Percentiles rank a stretch among this genome's conserved stretches.
Evolutionary conservation across 768 basidiomycete genomes (phyloP).

Genomic region (Tricholoma terreum): DNA sequence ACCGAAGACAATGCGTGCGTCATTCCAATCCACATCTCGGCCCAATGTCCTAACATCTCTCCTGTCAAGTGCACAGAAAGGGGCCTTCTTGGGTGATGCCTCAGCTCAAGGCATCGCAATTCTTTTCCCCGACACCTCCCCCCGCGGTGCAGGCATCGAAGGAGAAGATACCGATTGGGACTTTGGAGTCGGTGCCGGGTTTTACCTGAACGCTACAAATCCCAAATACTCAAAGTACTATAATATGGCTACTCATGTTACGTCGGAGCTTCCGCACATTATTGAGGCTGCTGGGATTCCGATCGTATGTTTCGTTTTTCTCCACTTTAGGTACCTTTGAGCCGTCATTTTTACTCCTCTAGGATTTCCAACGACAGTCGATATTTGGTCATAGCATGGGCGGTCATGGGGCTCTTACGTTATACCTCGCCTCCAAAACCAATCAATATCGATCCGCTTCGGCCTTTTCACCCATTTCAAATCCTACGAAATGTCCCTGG

Average conservation of each 20-base stretch:
- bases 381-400: slow-evolving; percentile 98
- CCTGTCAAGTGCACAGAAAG: slow-evolving; percentile 77
- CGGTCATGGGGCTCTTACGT: slow-evolving; percentile 89
- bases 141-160: slow-evolving; percentile 83
- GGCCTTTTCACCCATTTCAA: slow-evolving; percentile 84
- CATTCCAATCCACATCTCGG: not conserved
- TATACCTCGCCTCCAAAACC: slow-evolving; percentile 76
- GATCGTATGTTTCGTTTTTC: slow-evolving; percentile 49
- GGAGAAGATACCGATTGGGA: slow-evolving; percentile 86
- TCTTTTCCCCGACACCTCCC: slow-evolving; percentile 94
- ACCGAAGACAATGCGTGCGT: slow-evolving; percentile 90
- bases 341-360: not conserved
- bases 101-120: slow-evolving; percentile 84
- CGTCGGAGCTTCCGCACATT: slow-evolving; percentile 78
- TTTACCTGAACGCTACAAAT: slow-evolving; percentile 90
- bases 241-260: slow-evolving; percentile 86
- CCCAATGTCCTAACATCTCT: not conserved
- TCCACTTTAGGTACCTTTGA: not conserved
- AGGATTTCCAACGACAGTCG: slow-evolving; percentile 84
- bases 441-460: slow-evolving; percentile 83
- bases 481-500: slow-evolving; percentile 87
- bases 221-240: slow-evolving; percentile 71
- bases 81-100: slow-evolving; percentile 85
- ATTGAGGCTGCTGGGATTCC: slow-evolving; percentile 73
- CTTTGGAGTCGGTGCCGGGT: slow-evolving; percentile 94